Evolutionary conservation across 495 filamentous ascomycete genomes (phyloP), one percentile per base, ranked within the genome.

Genomic region (Penicillium maclennaniae): DNA sequence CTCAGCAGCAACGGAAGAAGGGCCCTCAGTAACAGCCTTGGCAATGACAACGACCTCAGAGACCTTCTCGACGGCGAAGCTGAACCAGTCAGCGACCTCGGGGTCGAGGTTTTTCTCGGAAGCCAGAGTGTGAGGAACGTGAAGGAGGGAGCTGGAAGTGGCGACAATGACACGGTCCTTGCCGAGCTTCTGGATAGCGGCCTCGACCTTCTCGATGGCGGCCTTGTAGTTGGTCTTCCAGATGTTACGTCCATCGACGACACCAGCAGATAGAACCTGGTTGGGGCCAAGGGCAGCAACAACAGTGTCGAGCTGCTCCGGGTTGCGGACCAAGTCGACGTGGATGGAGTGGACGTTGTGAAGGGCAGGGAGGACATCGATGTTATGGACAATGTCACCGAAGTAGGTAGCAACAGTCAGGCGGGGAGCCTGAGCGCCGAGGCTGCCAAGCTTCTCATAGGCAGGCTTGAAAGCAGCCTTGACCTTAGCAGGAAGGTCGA

Each of bases 231-330:
- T 90, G 75, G 89, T 96, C 90, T 98, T 97, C 93, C 93, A 98
- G 83, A 98, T 98, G 83, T 98, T 98, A 68, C 93, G 89, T 62
- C 93, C 95, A 65, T 97, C 91, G 58, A 98, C 93, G 60, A 98
- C 86, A 86, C 93, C 93, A 61, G 83, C 83, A 49, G 95, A 97
- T 53, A 98, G 87, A 51, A 84, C 74, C 76, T 96, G 93, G 65
- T 88, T 87, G 56, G 88, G 79, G 62, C 91, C 90, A 48, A 96
- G 83, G 58, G 85, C 81, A 56, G 70, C 77, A 49, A 88, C 67
- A 64, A 96, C 88, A 44, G 83, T 81, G 31, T 91, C 84, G 44
- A 98, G 87, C 79, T 98, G 93, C 78, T 97, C 91, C 42, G 93
- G 93, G 79, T 95, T 87, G 66, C 93, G 90, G 77, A 96, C 95